phyloP scores from a whole-genome alignment of 2,329 filamentous ascomycete genomes.

The Calonectria montana region DNA sequence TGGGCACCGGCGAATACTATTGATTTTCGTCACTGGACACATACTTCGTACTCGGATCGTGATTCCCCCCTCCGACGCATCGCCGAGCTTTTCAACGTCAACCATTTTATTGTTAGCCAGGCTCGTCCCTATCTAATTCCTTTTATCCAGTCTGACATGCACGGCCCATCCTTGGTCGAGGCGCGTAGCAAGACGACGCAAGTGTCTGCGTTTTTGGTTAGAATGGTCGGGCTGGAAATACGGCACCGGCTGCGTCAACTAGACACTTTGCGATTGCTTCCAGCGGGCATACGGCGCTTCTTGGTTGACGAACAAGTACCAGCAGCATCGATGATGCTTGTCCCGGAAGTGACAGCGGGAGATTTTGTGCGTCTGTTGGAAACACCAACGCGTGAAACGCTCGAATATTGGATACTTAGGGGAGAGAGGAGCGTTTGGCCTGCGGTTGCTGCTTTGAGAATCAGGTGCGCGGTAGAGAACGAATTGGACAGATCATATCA shows the following conservation, averaged over 20 bases:
- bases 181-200: conserved; percentile 69
- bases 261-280: conserved; percentile 80
- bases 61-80: conserved; percentile 76
- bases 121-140: conserved; percentile 90
- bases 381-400: conserved; percentile 78
- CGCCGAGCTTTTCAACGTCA: conserved; percentile 88
- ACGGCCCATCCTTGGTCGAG: conserved; percentile 74
- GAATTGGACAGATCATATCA: conserved; percentile 90
- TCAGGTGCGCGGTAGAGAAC: conserved; percentile 86
- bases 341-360: conserved; percentile 78
- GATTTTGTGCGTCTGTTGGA: conserved; percentile 87
- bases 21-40: conserved; percentile 76
- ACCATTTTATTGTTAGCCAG: conserved; percentile 95
- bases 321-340: conserved; percentile 81
- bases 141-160: conserved; percentile 84
- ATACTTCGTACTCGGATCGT: conserved; percentile 72
- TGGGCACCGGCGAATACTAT: conserved; percentile 75
- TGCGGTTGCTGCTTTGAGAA: conserved; percentile 82
- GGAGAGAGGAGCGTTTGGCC: conserved; percentile 95
- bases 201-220: conserved; percentile 68
- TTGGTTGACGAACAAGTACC: conserved; percentile 86
- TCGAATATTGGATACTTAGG: conserved; percentile 86
- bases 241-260: conserved; percentile 85
- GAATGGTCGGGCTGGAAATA: conserved; percentile 80
- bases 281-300: conserved; percentile 76